Base-by-base conservation (phyloP, 176 grass and related monocot genomes). In the Pontederia paniculata region DNA sequence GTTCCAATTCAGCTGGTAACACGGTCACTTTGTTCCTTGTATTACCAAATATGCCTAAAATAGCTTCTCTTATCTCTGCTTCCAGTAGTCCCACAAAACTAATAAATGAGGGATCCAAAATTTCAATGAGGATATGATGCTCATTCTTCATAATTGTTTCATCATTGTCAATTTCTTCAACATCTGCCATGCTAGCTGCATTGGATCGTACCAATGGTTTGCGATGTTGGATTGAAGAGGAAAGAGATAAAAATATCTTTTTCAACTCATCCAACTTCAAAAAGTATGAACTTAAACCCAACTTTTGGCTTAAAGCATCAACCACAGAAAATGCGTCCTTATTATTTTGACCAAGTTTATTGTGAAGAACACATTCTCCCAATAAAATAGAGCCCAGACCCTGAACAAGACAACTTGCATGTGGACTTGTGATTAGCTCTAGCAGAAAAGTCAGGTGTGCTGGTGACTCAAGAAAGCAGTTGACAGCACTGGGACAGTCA, bases 371-470 rank as follows among this genome's bases (percentile, higher is more conserved):
- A 44, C 94, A 98, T 69, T 80, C 77, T 52, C 94, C 87, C 62
- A 98, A 71, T 69, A 97, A 58, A 83, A 82, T 56, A 62, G 93
- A 86, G 76, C 86, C 83, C 61, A 97, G 79, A 78, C 93, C 93
- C 73, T 48, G 77, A 57, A 89, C 74, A 54, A 70, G 79, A 71
- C 72, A 66, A 74, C 71, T 69, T 44, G 71, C 78, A 57, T 74
- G 69, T 71, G 78, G 81, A 54, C 74, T 89, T 77, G 86, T 87
- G 44, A 82, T 64, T 65, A 97, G 83, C 76, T 87, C 88, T 9
- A 93, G 66, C 46, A 98, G 68, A 74, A 84, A 91, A 17, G 77
- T 91, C 43, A 93, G 75, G 71, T 93, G 83, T 60, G 80, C 76
- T 45, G 73, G 72, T 73, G 77, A 78, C 70, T 83, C 80, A 65